Evolutionary conservation across 2,329 filamentous ascomycete genomes (phyloP).

Genomic region (Didymella keratinophila): DNA sequence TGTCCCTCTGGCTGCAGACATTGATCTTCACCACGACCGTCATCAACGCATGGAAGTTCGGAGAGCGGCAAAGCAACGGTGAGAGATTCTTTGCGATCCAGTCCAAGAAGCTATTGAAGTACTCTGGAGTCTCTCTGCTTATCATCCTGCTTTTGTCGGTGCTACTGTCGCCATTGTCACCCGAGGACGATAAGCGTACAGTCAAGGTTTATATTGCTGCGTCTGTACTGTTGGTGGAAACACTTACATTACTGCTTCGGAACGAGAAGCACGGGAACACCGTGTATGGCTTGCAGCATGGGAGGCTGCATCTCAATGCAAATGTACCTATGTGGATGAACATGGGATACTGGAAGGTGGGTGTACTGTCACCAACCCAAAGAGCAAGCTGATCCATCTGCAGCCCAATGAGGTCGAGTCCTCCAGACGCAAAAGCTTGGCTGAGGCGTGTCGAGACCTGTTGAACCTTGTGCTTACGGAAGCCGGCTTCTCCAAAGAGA

Average conservation of each 20-base stretch:
- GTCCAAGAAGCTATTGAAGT: neutral
- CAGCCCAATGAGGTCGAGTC: neutral
- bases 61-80: neutral
- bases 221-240: neutral
- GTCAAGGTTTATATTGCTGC: neutral
- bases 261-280: constrained; percentile 4
- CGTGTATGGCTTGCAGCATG: constrained; percentile 63
- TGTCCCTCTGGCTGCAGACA: neutral
- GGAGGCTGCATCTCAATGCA: constrained; percentile 61
- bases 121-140: neutral
- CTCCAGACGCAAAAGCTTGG: constrained; percentile 21
- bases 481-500: constrained; percentile 49
- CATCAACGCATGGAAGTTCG: neutral
- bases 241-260: neutral
- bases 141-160: neutral
- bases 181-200: neutral
- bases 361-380: neutral
- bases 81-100: neutral
- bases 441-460: constrained; percentile 61
- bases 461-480: constrained; percentile 57
- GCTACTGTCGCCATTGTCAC: neutral
- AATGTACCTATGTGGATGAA: constrained; percentile 69
- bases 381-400: neutral
- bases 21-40: neutral
- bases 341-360: constrained; percentile 65